Evolutionary conservation across 2,329 filamentous ascomycete species (phyloP), one percentile per base, ranked within the genome.

Genomic region (Penicillium janthinellum): DNA sequence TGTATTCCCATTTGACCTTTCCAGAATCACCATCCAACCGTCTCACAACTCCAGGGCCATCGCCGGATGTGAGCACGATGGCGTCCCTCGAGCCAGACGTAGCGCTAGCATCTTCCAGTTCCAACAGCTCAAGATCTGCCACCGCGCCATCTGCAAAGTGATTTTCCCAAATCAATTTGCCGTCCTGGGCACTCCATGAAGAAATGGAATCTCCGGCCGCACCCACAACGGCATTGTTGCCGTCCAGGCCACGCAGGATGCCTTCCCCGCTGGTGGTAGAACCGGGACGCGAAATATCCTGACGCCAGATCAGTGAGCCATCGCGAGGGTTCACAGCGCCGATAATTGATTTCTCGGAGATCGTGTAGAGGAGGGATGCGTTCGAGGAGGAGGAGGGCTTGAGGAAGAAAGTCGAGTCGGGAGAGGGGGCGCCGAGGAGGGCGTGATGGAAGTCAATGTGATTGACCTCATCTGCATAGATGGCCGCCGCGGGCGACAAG

Each of bases 371-470:
- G 39, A 99, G 83, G 56, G 91, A 94, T 38, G 93, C 93, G 76
- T 91, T 92, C 63, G 94, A 93, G 67, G 88, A 86, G 63, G 86
- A 84, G 70, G 90, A 85, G 41, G 95, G 94, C 68, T 88, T 89
- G 79, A 97, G 92, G 86, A 98, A 98, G 84, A 98, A 96, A 68
- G 94, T 97, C 62, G 91, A 90, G 64, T 91, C 86, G 74, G 86
- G 82, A 74, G 90, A 89, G 56, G 95, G 92, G 39, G 91, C 79
- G 71, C 95, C 95, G 71, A 99, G 82, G 51, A 98, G 88, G 65
- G 91, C 87, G 80, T 96, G 88, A 79, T 98, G 94, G 80, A 92
- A 98, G 79, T 99, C 95, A 75, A 96, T 86, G 70, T 91, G 85
- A 80, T 88, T 93, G 67, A 96, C 92, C 77, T 99, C 94, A 73